Conservation (phyloP, 2,329 filamentous ascomycete species). For the Thielaviopsis musarum region DNA sequence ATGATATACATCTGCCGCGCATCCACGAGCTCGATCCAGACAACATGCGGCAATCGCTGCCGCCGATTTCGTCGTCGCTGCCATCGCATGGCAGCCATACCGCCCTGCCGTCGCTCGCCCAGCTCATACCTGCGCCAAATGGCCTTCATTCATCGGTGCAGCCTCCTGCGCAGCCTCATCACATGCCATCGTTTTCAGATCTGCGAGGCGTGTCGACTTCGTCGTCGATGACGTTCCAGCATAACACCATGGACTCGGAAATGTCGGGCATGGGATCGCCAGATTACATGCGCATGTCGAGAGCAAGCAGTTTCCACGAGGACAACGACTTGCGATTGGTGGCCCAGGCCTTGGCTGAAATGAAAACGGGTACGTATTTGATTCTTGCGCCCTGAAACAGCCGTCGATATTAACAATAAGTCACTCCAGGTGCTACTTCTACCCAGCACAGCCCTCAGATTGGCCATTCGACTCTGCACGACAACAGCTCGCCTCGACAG, state of each 20-base stretch:
- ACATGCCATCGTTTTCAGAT: slow-evolving; percentile 7
- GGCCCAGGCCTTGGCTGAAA: slow-evolving; percentile 11
- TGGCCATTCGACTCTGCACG: neutral
- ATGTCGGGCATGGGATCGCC: slow-evolving; percentile 10
- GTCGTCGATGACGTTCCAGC: slow-evolving; percentile 7
- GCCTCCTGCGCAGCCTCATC: neutral
- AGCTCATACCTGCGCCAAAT: neutral
- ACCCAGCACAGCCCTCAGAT: slow-evolving; percentile 10
- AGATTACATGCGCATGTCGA: slow-evolving; percentile 6
- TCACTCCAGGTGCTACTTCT: slow-evolving; percentile 1
- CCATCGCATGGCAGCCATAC: neutral
- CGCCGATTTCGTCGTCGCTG: neutral
- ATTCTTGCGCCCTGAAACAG: neutral
- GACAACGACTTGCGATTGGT: slow-evolving; percentile 11
- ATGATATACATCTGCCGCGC: slow-evolving; percentile 4
- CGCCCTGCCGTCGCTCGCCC: slow-evolving; percentile 4
- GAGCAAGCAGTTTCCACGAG: slow-evolving; percentile 10
- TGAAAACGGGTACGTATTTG: slow-evolving; percentile 10
- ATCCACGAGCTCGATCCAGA: slow-evolving; percentile 7
- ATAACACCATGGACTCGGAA: slow-evolving; percentile 11
- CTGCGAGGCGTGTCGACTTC: slow-evolving; percentile 5
- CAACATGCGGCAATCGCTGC: neutral
- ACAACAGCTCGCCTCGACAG: slow-evolving; percentile 32
- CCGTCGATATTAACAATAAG: neutral
- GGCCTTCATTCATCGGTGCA: neutral